phyloP scores from a whole-genome alignment of 257 asterid genomes.

The Solanum chmielewskii region DNA sequence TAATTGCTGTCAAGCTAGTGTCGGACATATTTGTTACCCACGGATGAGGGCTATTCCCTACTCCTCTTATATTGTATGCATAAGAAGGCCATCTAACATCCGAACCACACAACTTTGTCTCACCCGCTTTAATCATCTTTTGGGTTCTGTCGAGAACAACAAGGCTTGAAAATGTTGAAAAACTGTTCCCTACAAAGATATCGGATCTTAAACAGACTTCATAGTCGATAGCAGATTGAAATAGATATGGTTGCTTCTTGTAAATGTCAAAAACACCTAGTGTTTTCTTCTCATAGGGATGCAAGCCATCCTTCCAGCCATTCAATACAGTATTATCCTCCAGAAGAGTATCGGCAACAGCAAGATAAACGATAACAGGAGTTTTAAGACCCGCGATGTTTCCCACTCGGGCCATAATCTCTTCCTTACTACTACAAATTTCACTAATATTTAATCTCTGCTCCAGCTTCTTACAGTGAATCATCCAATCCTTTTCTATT shows the following conservation, averaged over 20 bases:
- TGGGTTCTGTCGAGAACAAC: slow-evolving; percentile 84
- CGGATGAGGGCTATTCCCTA: slow-evolving; percentile 34
- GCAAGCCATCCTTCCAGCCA: slow-evolving; percentile 72
- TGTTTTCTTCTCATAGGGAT: slow-evolving; percentile 68
- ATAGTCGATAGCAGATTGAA: slow-evolving; percentile 83
- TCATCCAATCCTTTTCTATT: slow-evolving; percentile 93
- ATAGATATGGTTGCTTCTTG: slow-evolving; percentile 60
- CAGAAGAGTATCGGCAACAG: slow-evolving; percentile 85
- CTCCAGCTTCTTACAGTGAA: slow-evolving; percentile 85
- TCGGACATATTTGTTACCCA: slow-evolving; percentile 87
- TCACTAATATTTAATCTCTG: slow-evolving; percentile 47
- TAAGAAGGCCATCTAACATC: slow-evolving; percentile 56
- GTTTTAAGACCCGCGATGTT: slow-evolving; percentile 43
- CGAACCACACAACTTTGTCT: slow-evolving; percentile 28
- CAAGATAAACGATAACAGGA: slow-evolving; percentile 53
- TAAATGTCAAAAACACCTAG: slow-evolving; percentile 51
- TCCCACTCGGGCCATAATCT: slow-evolving; percentile 60
- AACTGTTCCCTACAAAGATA: slow-evolving; percentile 83
- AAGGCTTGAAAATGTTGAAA: slow-evolving; percentile 90
- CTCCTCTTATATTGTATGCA: slow-evolving; percentile 58
- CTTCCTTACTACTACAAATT: slow-evolving; percentile 71
- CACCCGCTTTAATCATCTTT: slow-evolving; percentile 37
- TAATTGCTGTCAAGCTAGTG: slow-evolving; percentile 61
- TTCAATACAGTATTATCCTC: slow-evolving; percentile 49
- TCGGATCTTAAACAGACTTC: slow-evolving; percentile 85